Base-by-base conservation (phyloP, 192 early-diverging fungal genomes). In the Entomortierella beljakovae region DNA sequence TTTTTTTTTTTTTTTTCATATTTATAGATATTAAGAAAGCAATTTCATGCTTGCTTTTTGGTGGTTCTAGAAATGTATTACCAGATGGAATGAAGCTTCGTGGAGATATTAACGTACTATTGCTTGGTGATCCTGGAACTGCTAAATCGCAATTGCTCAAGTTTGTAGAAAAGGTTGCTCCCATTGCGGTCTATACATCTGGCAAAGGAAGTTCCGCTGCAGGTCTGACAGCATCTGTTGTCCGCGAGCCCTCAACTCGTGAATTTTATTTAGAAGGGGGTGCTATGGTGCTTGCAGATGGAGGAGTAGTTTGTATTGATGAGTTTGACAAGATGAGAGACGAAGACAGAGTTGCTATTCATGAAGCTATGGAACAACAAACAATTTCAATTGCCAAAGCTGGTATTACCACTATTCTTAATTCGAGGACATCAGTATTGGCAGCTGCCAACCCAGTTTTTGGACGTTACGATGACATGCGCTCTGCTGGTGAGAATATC, bases 301-400 rank as follows among this genome's bases (percentile, higher is more conserved):
- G 97, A 53, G 98, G 97, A 76, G 97, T 99, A 50, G 97, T 99
- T 40, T 99, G 98, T 86, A 99, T 99, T 80, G 98, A 99, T 86
- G 98, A 99, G 86, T 99, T 99, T 81, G 98, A 99, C 84, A 99
- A 99, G 87, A 99, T 99, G 98, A 89, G 97, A 66, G 97, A 99
- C 50, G 97, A 99, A 84, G 98, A 99, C 83, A 91, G 97, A 51
- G 98, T 99, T 7, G 97, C 98, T 15, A 99, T 99, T 82, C 98
- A 99, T 85, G 98, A 99, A 86, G 98, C 98, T 37, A 99, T 99
- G 98, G 97, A 99, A 82, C 98, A 99, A 85, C 98, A 99, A 82
- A 99, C 98, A 6, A 99, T 99, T 63, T 97, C 95, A 16, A 99
- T 99, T 82, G 98, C 98, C 57, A 99, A 99, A 84, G 98, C 98